Percentiles rank a stretch among this genome's conserved stretches.
phyloP scores from a whole-genome alignment of 1,284 basidiomycete genomes.

The Volvariella volvacea region DNA sequence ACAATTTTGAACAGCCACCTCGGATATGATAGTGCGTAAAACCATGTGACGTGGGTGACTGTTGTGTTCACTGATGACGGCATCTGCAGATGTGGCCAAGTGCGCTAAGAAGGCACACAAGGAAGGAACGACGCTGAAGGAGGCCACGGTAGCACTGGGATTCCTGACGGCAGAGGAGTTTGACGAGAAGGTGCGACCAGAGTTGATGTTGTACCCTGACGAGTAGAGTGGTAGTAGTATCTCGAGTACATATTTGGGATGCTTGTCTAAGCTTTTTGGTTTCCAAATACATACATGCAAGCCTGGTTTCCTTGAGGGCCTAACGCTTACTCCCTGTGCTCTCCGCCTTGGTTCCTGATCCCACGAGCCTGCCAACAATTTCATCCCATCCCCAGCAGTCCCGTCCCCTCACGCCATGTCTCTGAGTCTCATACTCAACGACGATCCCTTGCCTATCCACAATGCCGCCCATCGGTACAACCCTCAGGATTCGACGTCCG shows the following conservation, averaged over 20 bases:
- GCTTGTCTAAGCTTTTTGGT: constrained; percentile 1
- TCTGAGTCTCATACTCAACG: constrained; percentile 68
- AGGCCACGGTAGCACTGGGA: constrained; percentile 86
- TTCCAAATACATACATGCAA: constrained; percentile 2
- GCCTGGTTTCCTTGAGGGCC: constrained; percentile 4
- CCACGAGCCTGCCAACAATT: constrained; percentile 18
- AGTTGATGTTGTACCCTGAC: constrained; percentile 81
- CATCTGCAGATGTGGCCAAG: constrained; percentile 85
- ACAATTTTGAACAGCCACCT: constrained; percentile 91
- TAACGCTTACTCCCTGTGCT: constrained; percentile 6
- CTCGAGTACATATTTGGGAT: constrained; percentile 6
- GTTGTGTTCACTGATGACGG: neutral
- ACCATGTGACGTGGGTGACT: neutral
- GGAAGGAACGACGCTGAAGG: constrained; percentile 94
- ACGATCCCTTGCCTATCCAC: constrained; percentile 38
- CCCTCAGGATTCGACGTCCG: neutral
- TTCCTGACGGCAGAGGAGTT: constrained; percentile 90
- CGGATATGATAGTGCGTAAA: constrained; percentile 86
- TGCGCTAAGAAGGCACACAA: constrained; percentile 99
- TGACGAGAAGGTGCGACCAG: constrained; percentile 92
- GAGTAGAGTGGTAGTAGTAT: constrained; percentile 1
- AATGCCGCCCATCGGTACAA: constrained; percentile 17
- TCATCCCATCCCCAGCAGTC: constrained; percentile 1
- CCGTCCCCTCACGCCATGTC: constrained; percentile 42
- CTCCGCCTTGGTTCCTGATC: constrained; percentile 14